Percentiles rank a stretch among this genome's conserved stretches.
These are phyloP conservation scores for Sphagnum fallax DNA, from an alignment of 228 moss, liverwort and hornwort genomes.

Conservation along the genomic window DNA sequence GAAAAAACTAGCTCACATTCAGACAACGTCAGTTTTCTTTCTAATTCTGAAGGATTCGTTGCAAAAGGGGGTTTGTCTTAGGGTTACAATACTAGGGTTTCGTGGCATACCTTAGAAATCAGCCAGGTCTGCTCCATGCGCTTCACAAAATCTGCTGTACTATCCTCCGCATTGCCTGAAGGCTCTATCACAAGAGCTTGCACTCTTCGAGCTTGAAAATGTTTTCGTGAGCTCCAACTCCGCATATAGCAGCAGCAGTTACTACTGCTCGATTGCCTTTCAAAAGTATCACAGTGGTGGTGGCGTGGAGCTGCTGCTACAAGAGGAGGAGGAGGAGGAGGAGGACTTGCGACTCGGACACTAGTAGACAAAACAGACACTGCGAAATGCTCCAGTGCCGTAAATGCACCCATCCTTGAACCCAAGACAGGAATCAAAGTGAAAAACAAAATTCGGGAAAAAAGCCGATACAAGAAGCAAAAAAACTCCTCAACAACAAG, in stretches of 20 bases:
- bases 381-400: no score
- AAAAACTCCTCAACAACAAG: no score
- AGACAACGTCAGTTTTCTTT: background rate
- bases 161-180: slow-evolving; percentile 64
- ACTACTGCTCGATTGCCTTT: slow-evolving; percentile 11
- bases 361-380: no score
- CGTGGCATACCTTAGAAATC: slow-evolving; percentile 61
- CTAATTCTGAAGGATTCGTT: background rate
- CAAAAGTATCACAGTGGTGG: slow-evolving; percentile 5
- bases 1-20: background rate
- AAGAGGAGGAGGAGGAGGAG: no score
- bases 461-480: no score
- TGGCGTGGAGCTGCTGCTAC: background rate
- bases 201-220: slow-evolving; percentile 14
- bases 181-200: slow-evolving; percentile 67
- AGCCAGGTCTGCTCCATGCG: slow-evolving; percentile 89
- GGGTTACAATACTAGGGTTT: background rate
- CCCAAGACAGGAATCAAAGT: no score
- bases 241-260: background rate
- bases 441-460: no score
- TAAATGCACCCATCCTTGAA: no score
- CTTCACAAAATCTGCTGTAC: slow-evolving; percentile 70
- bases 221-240: slow-evolving; percentile 13
- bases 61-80: background rate
- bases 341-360: no score